phyloP scores from a whole-genome alignment of 306 rosid genomes.

The Aeschynomene evenia region DNA sequence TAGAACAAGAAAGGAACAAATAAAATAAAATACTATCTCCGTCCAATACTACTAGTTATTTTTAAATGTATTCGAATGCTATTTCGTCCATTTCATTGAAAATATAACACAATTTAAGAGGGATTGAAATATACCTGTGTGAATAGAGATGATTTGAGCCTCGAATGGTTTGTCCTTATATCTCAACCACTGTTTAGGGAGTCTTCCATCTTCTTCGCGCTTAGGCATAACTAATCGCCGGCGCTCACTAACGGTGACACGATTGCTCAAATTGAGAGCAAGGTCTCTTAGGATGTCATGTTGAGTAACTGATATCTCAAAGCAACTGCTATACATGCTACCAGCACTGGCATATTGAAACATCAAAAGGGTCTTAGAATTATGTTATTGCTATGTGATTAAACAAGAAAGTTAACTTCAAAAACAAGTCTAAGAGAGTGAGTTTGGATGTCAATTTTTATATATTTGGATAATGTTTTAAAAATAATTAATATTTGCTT shows the following conservation, averaged over 20 bases:
- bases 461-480: too few species aligned
- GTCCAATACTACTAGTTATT: too few species aligned
- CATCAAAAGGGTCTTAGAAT: conserved; percentile 25
- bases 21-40: background rate
- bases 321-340: conserved; percentile 65
- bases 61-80: too few species aligned
- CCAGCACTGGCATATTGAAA: conserved; percentile 56
- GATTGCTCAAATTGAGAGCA: conserved; percentile 65
- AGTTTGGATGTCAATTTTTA: too few species aligned
- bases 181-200: conserved; percentile 83
- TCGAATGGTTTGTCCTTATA: conserved; percentile 52
- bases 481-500: too few species aligned
- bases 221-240: conserved; percentile 75
- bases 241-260: conserved; percentile 40
- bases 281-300: conserved; percentile 88
- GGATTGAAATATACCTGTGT: conserved; percentile 59
- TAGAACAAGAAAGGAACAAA: background rate
- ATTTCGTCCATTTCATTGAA: too few species aligned
- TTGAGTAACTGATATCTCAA: conserved; percentile 74
- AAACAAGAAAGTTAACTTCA: background rate
- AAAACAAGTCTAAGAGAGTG: background rate
- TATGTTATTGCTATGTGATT: background rate
- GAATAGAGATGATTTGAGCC: conserved; percentile 78
- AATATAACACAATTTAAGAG: too few species aligned
- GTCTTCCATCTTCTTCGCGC: conserved; percentile 43